Percentiles rank a stretch among this genome's conserved stretches.
These are phyloP conservation scores for Exophiala oligosperma DNA, from an alignment of 2,329 filamentous ascomycete genomes.

Conservation along the genomic window DNA sequence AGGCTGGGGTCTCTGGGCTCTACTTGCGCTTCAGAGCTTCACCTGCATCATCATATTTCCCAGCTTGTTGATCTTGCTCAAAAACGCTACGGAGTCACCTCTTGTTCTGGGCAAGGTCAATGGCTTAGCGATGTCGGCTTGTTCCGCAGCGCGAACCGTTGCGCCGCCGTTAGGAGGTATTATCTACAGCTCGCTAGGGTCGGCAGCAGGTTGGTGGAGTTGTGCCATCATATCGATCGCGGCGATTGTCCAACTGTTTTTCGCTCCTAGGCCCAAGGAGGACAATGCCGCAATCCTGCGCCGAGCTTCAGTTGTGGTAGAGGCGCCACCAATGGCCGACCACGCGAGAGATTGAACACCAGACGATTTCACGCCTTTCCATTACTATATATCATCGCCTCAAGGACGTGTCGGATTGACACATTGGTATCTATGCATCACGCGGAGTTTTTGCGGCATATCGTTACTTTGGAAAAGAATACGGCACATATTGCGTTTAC, in stretches of 20 bases:
- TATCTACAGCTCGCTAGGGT: conserved; percentile 61
- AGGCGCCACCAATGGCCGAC: conserved; percentile 6
- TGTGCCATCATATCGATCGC: conserved; percentile 58
- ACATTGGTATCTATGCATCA: no score
- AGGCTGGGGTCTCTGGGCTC: conserved; percentile 59
- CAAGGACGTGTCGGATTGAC: no score
- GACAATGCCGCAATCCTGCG: conserved; percentile 15
- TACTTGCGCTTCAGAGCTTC: conserved; percentile 59
- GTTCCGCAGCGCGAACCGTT: conserved; percentile 66
- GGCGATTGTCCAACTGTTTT: conserved; percentile 63
- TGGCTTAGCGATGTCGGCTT: conserved; percentile 64
- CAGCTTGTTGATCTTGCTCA: conserved; percentile 66
- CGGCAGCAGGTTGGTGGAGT: conserved; percentile 64
- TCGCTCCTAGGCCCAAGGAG: conserved; percentile 37
- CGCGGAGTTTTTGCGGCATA: neutral
- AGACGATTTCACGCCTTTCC: no score
- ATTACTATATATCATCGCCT: no score
- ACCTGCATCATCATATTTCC: conserved; percentile 66
- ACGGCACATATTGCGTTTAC: no score
- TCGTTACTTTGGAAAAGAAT: no score
- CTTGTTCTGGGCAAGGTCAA: conserved; percentile 64
- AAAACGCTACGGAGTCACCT: conserved; percentile 61
- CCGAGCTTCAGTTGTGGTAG: conserved; percentile 5
- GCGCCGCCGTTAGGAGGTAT: conserved; percentile 66
- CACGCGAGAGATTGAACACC: neutral